phyloP scores from a whole-genome alignment of 1,139 yeast genomes.

The Geotrichum reessii region DNA sequence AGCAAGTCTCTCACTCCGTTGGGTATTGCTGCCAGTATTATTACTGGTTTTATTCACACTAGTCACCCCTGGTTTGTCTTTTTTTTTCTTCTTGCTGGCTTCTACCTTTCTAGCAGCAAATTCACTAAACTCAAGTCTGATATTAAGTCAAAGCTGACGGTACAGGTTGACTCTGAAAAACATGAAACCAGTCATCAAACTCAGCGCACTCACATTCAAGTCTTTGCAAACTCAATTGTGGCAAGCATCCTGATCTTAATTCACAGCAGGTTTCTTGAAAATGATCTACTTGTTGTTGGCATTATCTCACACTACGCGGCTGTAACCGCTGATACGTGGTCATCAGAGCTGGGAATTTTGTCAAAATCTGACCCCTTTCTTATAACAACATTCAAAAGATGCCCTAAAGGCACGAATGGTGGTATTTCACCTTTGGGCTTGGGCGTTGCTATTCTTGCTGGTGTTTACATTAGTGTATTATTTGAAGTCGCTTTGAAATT shows the following conservation, averaged over 20 bases:
- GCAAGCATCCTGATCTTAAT: slow-evolving; percentile 32
- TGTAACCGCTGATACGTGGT: slow-evolving; percentile 47
- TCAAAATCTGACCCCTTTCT: slow-evolving; percentile 39
- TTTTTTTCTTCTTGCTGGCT: slow-evolving; percentile 36
- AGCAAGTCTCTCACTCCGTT: slow-evolving; percentile 38
- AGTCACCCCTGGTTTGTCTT: slow-evolving; percentile 37
- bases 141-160: slow-evolving; percentile 31
- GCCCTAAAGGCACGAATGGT: slow-evolving; percentile 49
- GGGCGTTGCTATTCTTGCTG: slow-evolving; percentile 39
- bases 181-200: slow-evolving; percentile 25
- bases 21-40: slow-evolving; percentile 39
- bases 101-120: slow-evolving; percentile 40
- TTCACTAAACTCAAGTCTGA: slow-evolving; percentile 40
- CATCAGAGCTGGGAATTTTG: slow-evolving; percentile 46
- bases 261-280: slow-evolving; percentile 20
- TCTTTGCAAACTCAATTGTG: slow-evolving; percentile 40
- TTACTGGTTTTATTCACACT: slow-evolving; percentile 41
- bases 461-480: slow-evolving; percentile 37
- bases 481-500: slow-evolving; percentile 18
- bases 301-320: slow-evolving; percentile 43
- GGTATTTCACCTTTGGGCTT: slow-evolving; percentile 43
- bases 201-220: slow-evolving; percentile 41
- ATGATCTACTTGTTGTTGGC: slow-evolving; percentile 30
- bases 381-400: slow-evolving; percentile 41
- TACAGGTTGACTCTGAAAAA: slow-evolving; percentile 18